Evolutionary conservation across 352 stramenopile genomes (phyloP).

Genomic region (Globisporangium acanthophoron): DNA sequence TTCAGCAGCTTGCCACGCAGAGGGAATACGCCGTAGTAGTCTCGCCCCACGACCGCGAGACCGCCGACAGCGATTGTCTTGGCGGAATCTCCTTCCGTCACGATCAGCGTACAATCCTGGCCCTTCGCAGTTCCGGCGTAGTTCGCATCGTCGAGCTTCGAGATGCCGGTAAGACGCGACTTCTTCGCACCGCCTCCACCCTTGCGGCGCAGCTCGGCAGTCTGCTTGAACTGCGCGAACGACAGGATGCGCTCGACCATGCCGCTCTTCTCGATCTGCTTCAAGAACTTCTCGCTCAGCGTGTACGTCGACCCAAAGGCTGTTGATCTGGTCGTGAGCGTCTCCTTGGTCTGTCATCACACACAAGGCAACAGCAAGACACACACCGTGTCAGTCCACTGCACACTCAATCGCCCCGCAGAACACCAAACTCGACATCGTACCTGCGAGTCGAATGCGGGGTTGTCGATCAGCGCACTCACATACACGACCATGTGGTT

Average conservation of each 20-base stretch:
- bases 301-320: constrained; percentile 85
- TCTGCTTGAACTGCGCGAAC: constrained; percentile 91
- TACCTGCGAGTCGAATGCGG: constrained; percentile 96
- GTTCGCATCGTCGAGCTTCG: constrained; percentile 98
- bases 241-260: constrained; percentile 90
- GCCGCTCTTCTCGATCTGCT: constrained; percentile 84
- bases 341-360: constrained; percentile 92
- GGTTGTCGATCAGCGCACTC: constrained; percentile 96
- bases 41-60: constrained; percentile 93
- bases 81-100: constrained; percentile 98
- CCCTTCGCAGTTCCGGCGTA: constrained; percentile 88
- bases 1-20: constrained; percentile 98
- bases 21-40: constrained; percentile 97
- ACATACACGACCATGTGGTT: constrained; percentile 96
- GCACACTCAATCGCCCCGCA: neutral
- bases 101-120: constrained; percentile 95
- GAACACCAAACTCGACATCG: neutral
- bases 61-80: constrained; percentile 97
- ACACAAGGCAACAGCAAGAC: neutral
- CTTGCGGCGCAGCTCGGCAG: constrained; percentile 86
- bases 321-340: constrained; percentile 85
- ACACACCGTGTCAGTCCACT: neutral
- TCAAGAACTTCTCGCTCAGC: constrained; percentile 86
- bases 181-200: constrained; percentile 77
- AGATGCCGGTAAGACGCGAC: constrained; percentile 84